Evolutionary conservation across 1,284 basidiomycete genomes (phyloP).

Genomic region (Sanghuangporus sanghuang): DNA sequence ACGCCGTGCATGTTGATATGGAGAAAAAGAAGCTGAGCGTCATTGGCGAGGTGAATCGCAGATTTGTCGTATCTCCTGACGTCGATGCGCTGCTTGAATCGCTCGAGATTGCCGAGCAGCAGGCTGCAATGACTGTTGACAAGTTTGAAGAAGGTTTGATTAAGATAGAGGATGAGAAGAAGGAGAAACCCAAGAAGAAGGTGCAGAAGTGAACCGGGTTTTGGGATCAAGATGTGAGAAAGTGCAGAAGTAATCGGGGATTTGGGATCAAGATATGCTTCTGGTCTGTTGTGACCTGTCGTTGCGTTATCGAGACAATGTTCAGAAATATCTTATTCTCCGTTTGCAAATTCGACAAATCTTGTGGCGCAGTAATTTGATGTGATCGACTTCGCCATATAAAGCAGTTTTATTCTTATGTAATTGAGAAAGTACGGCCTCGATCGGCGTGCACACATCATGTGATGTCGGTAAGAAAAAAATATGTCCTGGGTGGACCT

Average conservation of each 20-base stretch:
- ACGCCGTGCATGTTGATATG: slow-evolving; percentile 73
- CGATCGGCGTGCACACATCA: neutral
- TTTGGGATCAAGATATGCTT: neutral
- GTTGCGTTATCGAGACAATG: too few species aligned
- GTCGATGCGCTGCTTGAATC: slow-evolving; percentile 73
- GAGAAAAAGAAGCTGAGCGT: slow-evolving; percentile 57
- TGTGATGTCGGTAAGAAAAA: neutral
- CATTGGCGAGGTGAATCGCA: slow-evolving; percentile 81
- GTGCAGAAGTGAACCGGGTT: neutral
- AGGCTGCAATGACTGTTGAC: slow-evolving; percentile 32
- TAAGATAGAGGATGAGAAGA: slow-evolving; percentile 44
- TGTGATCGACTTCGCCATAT: too few species aligned
- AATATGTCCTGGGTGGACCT: too few species aligned
- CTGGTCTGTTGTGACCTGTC: neutral
- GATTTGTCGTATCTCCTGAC: slow-evolving; percentile 84
- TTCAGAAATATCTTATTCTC: too few species aligned
- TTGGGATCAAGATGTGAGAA: neutral
- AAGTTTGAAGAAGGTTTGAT: slow-evolving; percentile 40
- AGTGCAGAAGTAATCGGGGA: neutral
- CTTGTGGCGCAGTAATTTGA: too few species aligned
- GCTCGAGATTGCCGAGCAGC: slow-evolving; percentile 52
- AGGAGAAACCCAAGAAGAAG: neutral
- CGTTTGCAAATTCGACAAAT: too few species aligned
- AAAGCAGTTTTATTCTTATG: neutral
- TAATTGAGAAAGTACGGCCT: neutral